Evolutionary conservation across 345 rosid species (phyloP).

Genomic region (Noccaea bulbosa): DNA sequence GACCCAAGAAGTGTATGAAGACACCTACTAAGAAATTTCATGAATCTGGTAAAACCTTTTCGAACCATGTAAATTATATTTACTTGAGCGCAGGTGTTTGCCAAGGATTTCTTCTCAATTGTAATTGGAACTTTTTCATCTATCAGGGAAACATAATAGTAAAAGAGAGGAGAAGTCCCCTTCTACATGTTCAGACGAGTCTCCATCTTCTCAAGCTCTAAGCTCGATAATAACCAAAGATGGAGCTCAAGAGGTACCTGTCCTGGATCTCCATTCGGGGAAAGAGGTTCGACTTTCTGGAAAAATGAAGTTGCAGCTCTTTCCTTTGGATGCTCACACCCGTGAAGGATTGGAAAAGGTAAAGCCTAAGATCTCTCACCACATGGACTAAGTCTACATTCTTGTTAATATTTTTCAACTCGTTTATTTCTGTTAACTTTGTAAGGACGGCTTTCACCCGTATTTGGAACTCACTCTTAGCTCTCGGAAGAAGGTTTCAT

Average conservation of each 20-base stretch:
- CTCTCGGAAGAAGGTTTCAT: slow-evolving; percentile 66
- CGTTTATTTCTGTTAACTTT: slow-evolving; percentile 1
- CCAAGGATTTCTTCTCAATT: too few species aligned
- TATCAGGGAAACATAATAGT: slow-evolving; percentile 34
- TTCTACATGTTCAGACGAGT: slow-evolving; percentile 29
- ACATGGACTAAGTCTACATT: not conserved
- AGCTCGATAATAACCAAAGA: slow-evolving; percentile 27
- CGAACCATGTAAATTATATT: too few species aligned
- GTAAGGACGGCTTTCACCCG: slow-evolving; percentile 84
- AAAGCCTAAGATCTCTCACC: slow-evolving; percentile 17
- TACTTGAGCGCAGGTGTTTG: too few species aligned
- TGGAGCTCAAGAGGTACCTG: slow-evolving; percentile 27
- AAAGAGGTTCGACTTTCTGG: slow-evolving; percentile 43
- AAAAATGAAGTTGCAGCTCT: slow-evolving; percentile 87
- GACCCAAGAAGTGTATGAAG: slow-evolving; percentile 38
- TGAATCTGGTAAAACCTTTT: slow-evolving; percentile 42
- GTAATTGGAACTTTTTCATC: not conserved
- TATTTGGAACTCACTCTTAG: slow-evolving; percentile 86
- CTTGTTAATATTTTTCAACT: not conserved
- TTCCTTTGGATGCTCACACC: slow-evolving; percentile 74
- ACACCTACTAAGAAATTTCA: slow-evolving; percentile 7
- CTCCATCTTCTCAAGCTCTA: slow-evolving; percentile 22
- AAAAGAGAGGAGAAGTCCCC: slow-evolving; percentile 42
- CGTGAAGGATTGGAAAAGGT: slow-evolving; percentile 75
- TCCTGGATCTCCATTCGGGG: slow-evolving; percentile 38